Conservation (phyloP, 352 stramenopile species). For the Pythium sukuiense region DNA sequence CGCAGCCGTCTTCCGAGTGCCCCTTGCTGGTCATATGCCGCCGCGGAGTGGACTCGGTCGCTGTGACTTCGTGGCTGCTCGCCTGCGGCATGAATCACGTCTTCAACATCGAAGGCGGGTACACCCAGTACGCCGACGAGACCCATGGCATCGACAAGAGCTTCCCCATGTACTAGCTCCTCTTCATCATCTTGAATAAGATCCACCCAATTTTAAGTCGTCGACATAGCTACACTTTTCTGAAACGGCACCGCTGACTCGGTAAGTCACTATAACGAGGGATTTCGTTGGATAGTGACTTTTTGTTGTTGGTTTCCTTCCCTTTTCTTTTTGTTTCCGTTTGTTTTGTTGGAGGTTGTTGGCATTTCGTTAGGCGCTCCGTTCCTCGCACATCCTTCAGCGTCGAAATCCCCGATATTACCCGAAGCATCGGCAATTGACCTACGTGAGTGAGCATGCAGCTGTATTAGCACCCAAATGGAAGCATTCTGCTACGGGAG, state of each 20-base stretch:
- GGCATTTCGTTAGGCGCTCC: constrained; percentile 6
- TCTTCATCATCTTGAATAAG: not conserved
- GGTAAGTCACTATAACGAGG: constrained; percentile 3
- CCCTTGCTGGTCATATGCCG: constrained; percentile 69
- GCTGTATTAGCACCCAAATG: not conserved
- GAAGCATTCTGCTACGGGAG: not conserved
- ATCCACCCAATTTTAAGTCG: not conserved
- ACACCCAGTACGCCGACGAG: constrained; percentile 55
- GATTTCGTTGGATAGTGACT: not conserved
- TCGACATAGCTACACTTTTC: constrained; percentile 13
- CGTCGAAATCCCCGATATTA: not conserved
- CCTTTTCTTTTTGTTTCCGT: not conserved
- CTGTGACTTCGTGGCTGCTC: constrained; percentile 59
- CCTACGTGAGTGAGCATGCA: not conserved
- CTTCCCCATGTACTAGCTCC: constrained; percentile 75
- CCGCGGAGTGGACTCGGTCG: constrained; percentile 73
- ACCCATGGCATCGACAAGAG: constrained; percentile 32
- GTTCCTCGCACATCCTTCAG: not conserved
- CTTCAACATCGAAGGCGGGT: constrained; percentile 71
- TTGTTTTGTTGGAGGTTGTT: not conserved
- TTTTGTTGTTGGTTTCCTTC: constrained; percentile 5
- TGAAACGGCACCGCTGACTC: constrained; percentile 1
- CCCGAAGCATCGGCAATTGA: too few species aligned
- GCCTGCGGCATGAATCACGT: constrained; percentile 40
- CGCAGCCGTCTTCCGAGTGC: not conserved